Evolutionary conservation across 768 basidiomycete genomes (phyloP), one percentile per base, ranked within the genome.

Genomic region (Pleurotus eryngii): DNA sequence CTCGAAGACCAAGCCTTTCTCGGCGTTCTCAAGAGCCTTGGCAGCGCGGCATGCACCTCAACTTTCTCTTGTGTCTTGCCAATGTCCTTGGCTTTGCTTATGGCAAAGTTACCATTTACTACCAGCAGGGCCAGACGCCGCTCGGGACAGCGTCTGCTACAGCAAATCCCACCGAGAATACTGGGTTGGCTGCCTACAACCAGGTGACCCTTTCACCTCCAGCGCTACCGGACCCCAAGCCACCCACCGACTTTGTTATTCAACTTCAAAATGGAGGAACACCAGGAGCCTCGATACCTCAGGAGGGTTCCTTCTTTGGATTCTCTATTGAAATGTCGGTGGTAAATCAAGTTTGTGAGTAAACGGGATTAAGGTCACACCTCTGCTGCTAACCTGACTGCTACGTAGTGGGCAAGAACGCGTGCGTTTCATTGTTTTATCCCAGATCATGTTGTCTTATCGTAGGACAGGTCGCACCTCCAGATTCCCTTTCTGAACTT

Each of bases 401-500:
- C 45, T 46, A 17, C 46, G 11, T n/a, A 74, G 74, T 74, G 35
- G 74, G 74, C 17, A 68, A 66, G 56, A 75, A 76, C 46, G 64
- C 70, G 69, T 70, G 46, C 55, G 46, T 47, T 70, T 11, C 58
- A 62, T 24, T 22, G 4, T 14, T 14, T 48, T 22, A 6, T 14
- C 5, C 48, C 14, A 17, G 0, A 35, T 38, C 3, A 12, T 26
- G 4, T 5, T 22, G 9, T 26, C 38, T 18, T 24, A 17, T 12
- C 2, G 30, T 46, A 12, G 14, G 11, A 43, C 55, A 85, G 84
- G 40, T 73, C 82, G 5, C 70, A 76, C 46, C 56, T 83, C 22
- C 72, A 77, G 48, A 74, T 84, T 51, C 76, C 82, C 0, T 87
- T 89, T 72, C 76, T 89, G 35, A 89, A 89, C 64, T 73, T 88